Base-by-base conservation (phyloP, 2,329 filamentous ascomycete genomes). In the Mollisia scopiformis region DNA sequence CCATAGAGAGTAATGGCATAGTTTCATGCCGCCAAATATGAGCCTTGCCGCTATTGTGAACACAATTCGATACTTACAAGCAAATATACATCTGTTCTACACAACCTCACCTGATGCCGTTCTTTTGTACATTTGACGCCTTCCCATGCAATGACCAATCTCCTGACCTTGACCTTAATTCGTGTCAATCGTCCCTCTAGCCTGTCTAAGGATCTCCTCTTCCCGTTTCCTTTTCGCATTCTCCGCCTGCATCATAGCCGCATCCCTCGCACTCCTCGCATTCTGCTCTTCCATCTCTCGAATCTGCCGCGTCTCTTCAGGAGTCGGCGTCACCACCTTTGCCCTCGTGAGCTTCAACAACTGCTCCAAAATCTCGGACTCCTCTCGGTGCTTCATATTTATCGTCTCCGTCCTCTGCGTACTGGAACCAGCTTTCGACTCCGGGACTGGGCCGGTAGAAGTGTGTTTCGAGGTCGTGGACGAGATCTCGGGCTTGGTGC, bases 311-410 rank as follows among this genome's bases (percentile, higher is more conserved):
- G 79, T 70, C 68, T 93, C 89, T 70, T 88, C 82, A 2, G 78
- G 74, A 1, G 84, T 88, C 2, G 88, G 80, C 62, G 81, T 70
- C 1, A 93, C 73, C 25, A 77, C 72, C 27, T 78, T 75, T 10
- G 88, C 90, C 21, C 84, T 83, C 21, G 88, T 90, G 74, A 86
- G 80, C 60, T 78, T 76, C 39, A 92, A 73, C 56, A 93, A 80
- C 60, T 84, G 80, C 52, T 81, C 75, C 19, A 92, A 77, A 62
- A 93, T 93, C 35, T 85, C 79, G 2, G 80, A 77, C 46, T 86
- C 87, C 61, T 79, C 79, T 68, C 84, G 80, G 69, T 83, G 74
- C 73, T 87, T 87, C 82, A 93, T 89, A 66, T 88, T 81, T 67
- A 89, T 83, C 1, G 61, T 63, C 50, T 79, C 75, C 53, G 76